Evolutionary conservation across 495 filamentous ascomycete genomes (phyloP).

Genomic region (Penicillium steckii): DNA sequence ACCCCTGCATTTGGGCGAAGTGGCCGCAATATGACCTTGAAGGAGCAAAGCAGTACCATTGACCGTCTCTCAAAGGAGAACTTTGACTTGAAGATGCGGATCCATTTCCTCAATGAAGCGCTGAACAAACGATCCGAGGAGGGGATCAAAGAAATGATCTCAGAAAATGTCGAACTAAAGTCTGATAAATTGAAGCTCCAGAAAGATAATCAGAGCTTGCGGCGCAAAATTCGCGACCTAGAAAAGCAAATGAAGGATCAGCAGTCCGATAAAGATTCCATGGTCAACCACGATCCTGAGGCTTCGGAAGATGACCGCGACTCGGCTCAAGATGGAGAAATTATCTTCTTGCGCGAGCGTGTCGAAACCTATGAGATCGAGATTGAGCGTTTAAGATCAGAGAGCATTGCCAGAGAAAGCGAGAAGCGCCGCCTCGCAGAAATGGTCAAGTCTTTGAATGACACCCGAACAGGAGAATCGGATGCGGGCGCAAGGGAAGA

Average conservation of each 20-base stretch:
- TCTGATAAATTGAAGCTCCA: conserved; percentile 83
- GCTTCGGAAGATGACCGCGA: conserved; percentile 58
- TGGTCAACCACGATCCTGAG: conserved; percentile 58
- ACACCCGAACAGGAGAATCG: conserved; percentile 59
- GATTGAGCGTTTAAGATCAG: conserved; percentile 76
- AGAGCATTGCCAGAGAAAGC: conserved; percentile 69
- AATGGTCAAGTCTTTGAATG: conserved; percentile 69
- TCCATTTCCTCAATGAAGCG: conserved; percentile 93
- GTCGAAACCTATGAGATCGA: conserved; percentile 79
- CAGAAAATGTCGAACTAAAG: conserved; percentile 93
- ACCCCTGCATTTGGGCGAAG: conserved; percentile 57
- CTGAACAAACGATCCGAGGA: conserved; percentile 93
- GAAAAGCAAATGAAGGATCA: conserved; percentile 78
- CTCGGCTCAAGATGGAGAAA: conserved; percentile 69
- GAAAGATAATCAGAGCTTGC: conserved; percentile 81
- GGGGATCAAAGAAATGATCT: conserved; percentile 94
- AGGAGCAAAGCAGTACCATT: conserved; percentile 96
- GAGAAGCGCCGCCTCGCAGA: conserved; percentile 83
- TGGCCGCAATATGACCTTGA: conserved; percentile 84
- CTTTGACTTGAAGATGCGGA: conserved; percentile 96
- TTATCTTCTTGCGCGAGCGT: conserved; percentile 76
- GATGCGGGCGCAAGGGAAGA: conserved; percentile 79
- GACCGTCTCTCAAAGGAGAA: conserved; percentile 91
- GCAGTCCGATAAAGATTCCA: conserved; percentile 56
- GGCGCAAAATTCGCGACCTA: conserved; percentile 74